Conservation (phyloP, 495 filamentous ascomycete species). For the Penicillium antarcticum region DNA sequence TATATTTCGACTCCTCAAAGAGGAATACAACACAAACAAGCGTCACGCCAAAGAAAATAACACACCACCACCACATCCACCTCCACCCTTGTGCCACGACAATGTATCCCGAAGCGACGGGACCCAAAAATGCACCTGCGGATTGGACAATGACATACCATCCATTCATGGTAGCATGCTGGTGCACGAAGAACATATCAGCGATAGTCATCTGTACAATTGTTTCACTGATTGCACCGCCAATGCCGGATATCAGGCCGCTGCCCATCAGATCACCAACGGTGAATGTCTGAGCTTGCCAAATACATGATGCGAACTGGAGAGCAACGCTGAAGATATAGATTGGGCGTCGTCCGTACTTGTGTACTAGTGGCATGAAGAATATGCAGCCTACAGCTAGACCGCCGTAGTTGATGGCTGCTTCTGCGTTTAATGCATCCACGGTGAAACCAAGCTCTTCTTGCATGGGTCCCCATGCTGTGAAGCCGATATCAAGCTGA, state of each 20-base stretch:
- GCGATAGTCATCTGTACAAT: slow-evolving; percentile 46
- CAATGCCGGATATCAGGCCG: slow-evolving; percentile 32
- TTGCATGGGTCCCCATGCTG: slow-evolving; percentile 39
- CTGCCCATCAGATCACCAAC: slow-evolving; percentile 28
- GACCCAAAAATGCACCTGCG: slow-evolving; percentile 34
- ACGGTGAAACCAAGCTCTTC: slow-evolving; percentile 33
- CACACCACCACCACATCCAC: slow-evolving; percentile 52
- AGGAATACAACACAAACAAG: slow-evolving; percentile 35
- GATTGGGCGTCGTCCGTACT: slow-evolving; percentile 42
- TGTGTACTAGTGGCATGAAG: slow-evolving; percentile 44
- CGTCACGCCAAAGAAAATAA: slow-evolving; percentile 40
- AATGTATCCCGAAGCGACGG: slow-evolving; percentile 45
- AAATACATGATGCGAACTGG: slow-evolving; percentile 35
- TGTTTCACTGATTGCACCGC: slow-evolving; percentile 39
- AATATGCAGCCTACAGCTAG: slow-evolving; percentile 40
- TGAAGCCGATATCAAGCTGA: slow-evolving; percentile 36
- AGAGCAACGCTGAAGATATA: slow-evolving; percentile 36
- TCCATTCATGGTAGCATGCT: slow-evolving; percentile 38
- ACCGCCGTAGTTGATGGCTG: slow-evolving; percentile 32
- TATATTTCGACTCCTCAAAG: slow-evolving; percentile 44
- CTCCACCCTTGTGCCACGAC: slow-evolving; percentile 44
- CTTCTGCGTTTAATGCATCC: slow-evolving; percentile 34
- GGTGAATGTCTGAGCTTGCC: slow-evolving; percentile 32
- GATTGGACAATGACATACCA: slow-evolving; percentile 34
- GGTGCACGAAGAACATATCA: slow-evolving; percentile 49